Percentiles rank a stretch among this genome's conserved stretches.
Evolutionary conservation across 2,329 filamentous ascomycete species (phyloP).

Genomic region (Pestalotiopsis fici): DNA sequence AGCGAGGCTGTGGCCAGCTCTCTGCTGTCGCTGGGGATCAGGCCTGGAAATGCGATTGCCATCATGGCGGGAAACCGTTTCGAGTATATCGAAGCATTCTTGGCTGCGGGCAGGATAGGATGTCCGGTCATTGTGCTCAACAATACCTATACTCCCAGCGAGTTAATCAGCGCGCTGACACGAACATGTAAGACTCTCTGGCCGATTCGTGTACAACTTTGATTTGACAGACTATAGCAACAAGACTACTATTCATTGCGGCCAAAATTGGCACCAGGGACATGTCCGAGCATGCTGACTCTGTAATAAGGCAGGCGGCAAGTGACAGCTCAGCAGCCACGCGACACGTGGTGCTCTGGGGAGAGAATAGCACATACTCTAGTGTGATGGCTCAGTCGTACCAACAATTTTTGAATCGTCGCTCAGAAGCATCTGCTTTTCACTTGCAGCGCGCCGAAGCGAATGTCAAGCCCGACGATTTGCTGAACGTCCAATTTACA

Average conservation of each 20-base stretch:
- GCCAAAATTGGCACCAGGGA: not conserved
- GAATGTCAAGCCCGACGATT: not conserved
- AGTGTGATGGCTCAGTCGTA: not conserved
- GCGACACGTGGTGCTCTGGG: not conserved
- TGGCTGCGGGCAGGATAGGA: constrained; percentile 33
- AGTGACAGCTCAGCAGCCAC: not conserved
- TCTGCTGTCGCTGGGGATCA: not conserved
- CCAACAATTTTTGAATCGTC: not conserved
- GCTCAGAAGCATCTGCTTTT: not conserved
- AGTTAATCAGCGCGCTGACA: not conserved
- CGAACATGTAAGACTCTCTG: not conserved
- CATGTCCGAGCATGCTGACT: not conserved
- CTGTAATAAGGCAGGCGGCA: not conserved
- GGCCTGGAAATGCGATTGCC: constrained; percentile 14
- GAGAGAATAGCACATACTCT: not conserved
- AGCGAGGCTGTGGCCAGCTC: not conserved
- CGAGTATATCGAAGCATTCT: constrained; percentile 30
- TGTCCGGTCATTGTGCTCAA: constrained; percentile 32
- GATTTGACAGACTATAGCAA: not conserved
- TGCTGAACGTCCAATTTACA: not conserved
- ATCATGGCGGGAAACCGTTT: constrained; percentile 28
- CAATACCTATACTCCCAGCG: constrained; percentile 27
- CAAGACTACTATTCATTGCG: not conserved
- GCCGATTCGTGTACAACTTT: not conserved
- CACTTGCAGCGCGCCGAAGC: not conserved